Percentiles rank a stretch among this genome's conserved stretches.
phyloP scores from a whole-genome alignment of 148 eudicot genomes.

The Agrostemma githago region DNA sequence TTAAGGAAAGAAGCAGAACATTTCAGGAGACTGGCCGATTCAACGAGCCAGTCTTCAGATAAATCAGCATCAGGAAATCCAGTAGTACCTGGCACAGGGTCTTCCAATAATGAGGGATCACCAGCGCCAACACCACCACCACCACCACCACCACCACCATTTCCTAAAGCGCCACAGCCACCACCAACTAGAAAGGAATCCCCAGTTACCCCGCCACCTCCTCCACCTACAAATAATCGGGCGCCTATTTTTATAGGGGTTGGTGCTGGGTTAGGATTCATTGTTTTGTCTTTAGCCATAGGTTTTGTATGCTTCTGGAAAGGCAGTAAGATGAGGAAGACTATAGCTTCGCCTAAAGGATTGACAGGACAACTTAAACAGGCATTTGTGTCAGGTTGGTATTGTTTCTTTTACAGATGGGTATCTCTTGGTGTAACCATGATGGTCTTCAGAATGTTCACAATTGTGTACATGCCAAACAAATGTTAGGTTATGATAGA shows the following conservation, averaged over 20 bases:
- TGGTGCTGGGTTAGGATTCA: slow-evolving; percentile 23
- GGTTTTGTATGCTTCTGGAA: slow-evolving; percentile 32
- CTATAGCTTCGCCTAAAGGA: slow-evolving; percentile 59
- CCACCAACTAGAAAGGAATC: not conserved
- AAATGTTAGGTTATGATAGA: slow-evolving; percentile 28
- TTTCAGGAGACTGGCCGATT: slow-evolving; percentile 29
- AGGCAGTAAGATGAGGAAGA: slow-evolving; percentile 34
- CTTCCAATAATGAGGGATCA: not conserved
- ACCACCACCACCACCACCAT: not conserved
- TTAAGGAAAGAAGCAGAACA: slow-evolving; percentile 19
- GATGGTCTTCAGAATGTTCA: slow-evolving; percentile 12
- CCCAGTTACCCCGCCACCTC: not conserved
- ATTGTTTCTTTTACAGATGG: slow-evolving; percentile 11
- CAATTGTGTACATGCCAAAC: slow-evolving; percentile 8
- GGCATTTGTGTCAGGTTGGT: slow-evolving; percentile 62
- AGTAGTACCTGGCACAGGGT: not conserved
- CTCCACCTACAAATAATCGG: not conserved
- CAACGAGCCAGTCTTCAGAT: not conserved
- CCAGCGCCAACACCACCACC: not conserved
- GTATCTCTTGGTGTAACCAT: not conserved
- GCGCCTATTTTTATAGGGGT: not conserved
- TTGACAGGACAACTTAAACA: slow-evolving; percentile 69
- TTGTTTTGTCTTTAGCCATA: slow-evolving; percentile 23
- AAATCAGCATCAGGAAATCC: not conserved
- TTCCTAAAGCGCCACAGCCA: not conserved